phyloP scores from a whole-genome alignment of 2,329 filamentous ascomycete genomes.

The Hypomyces rosellus region DNA sequence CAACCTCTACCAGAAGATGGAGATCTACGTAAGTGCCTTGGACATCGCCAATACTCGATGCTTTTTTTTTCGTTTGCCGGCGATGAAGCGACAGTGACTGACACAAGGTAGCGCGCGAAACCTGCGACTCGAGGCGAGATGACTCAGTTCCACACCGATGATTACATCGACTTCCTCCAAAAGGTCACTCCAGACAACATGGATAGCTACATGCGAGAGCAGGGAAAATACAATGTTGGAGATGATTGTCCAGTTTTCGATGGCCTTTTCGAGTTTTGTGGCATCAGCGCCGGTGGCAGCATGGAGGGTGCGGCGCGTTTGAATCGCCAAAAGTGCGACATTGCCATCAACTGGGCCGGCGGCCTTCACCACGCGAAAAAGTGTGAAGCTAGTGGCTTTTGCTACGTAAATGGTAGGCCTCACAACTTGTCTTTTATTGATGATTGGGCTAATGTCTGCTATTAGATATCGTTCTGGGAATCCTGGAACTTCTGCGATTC shows the following conservation, averaged over 20 bases:
- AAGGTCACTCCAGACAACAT: constrained; percentile 99
- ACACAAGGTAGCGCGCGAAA: constrained; percentile 60
- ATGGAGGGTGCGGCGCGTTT: constrained; percentile 90
- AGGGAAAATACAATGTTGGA: constrained; percentile 88
- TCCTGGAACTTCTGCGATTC: constrained; percentile 83
- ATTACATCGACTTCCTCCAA: constrained; percentile 91
- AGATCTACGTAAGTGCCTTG: constrained; percentile 70
- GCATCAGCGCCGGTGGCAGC: constrained; percentile 87
- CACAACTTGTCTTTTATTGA: constrained; percentile 17
- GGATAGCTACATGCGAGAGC: constrained; percentile 86
- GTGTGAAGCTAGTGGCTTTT: constrained; percentile 92
- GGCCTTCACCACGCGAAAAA: constrained; percentile 98
- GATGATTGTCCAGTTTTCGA: constrained; percentile 98
- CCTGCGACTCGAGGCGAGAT: constrained; percentile 85
- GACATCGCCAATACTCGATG: background rate
- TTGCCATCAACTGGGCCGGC: constrained; percentile 97
- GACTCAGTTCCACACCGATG: constrained; percentile 87
- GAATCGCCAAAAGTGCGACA: constrained; percentile 86
- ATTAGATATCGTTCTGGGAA: constrained; percentile 88
- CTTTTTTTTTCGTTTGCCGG: background rate
- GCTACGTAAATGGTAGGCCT: constrained; percentile 82
- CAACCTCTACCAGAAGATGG: constrained; percentile 93
- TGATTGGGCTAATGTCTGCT: background rate
- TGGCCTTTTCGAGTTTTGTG: constrained; percentile 94
- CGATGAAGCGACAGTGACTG: background rate